Base-by-base conservation (phyloP, 169 alveolate genomes). In the Plasmodium adleri region DNA sequence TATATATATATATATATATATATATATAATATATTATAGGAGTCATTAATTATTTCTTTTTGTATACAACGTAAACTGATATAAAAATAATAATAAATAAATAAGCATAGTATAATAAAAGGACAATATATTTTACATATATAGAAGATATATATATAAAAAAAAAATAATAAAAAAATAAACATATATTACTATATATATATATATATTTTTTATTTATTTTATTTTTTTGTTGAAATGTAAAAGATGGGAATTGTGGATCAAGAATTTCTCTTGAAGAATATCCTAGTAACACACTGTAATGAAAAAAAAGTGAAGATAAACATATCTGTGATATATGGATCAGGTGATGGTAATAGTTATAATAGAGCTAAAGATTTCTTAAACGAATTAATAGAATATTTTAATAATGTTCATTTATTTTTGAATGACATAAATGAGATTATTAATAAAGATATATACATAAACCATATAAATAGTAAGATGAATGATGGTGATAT, bases 311-410 rank as follows among this genome's bases (percentile, higher is more conserved):
- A 50, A 28, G 83, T 83, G 2, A 83, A 83, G 26, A 68, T 83
- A 60, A 83, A 54, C 47, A 3, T 83, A 13, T 68, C 47, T 15
- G 10, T 83, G 24, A 63, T 83, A 3, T 83, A 83, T 28, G 91
- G 91, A 15, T 83, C 91, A 10, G 91, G 70, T 10, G 50, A 73
- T 49, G 17, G 43, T 45, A 68, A 24, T 49, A 83, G 72, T 6
- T 83, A 68, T 49, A 45, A 50, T n/a, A 28, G n/a, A 2, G 91
- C 83, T 9, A 67, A 68, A 49, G 74, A 47, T 1, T 67, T 83
- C 50, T 60, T 83, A 56, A 83, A 67, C 24, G 91, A 83, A 56
- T 68, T 83, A 56, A 68, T 83, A 68, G 43, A 32, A n/a, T 83
- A 56, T 67, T 83, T 83, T 49, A 26, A 32, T 7, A 54, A 83